Conservation (phyloP, 345 rosid genomes). For the Crucihimalaya himalaica region DNA sequence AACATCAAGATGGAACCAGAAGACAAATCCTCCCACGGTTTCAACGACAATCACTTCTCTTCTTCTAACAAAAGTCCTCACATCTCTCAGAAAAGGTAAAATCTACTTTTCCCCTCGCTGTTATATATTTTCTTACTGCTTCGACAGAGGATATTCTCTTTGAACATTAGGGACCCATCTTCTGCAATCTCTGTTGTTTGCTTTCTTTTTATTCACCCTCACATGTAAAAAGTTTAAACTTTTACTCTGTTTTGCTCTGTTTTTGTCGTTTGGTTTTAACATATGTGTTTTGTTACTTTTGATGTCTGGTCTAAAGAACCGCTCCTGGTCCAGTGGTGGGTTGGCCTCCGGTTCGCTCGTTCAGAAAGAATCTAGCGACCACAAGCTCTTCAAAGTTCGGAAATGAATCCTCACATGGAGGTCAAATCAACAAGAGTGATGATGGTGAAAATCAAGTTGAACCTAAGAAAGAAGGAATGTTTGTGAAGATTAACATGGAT, state of each 20-base stretch:
- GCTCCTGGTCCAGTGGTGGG: constrained; percentile 98
- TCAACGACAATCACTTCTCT: constrained; percentile 46
- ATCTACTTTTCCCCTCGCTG: constrained; percentile 46
- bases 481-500: constrained; percentile 98
- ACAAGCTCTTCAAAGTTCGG: constrained; percentile 61
- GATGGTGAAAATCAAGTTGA: constrained; percentile 38
- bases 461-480: constrained; percentile 51
- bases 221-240: constrained; percentile 10
- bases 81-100: constrained; percentile 45
- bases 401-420: constrained; percentile 48
- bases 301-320: constrained; percentile 46
- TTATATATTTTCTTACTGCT: constrained; percentile 33
- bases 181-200: constrained; percentile 31
- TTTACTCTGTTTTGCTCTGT: constrained; percentile 32
- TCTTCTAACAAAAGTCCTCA: constrained; percentile 44
- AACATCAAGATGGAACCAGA: constrained; percentile 43
- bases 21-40: constrained; percentile 45
- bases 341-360: constrained; percentile 98
- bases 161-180: constrained; percentile 45
- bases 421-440: constrained; percentile 42
- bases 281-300: not conserved
- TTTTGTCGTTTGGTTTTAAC: constrained; percentile 13
- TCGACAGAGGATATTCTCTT: constrained; percentile 50
- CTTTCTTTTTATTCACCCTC: constrained; percentile 14
- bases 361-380: constrained; percentile 84